Conservation (phyloP, 495 filamentous ascomycete species). For the Cercophora scortea region DNA sequence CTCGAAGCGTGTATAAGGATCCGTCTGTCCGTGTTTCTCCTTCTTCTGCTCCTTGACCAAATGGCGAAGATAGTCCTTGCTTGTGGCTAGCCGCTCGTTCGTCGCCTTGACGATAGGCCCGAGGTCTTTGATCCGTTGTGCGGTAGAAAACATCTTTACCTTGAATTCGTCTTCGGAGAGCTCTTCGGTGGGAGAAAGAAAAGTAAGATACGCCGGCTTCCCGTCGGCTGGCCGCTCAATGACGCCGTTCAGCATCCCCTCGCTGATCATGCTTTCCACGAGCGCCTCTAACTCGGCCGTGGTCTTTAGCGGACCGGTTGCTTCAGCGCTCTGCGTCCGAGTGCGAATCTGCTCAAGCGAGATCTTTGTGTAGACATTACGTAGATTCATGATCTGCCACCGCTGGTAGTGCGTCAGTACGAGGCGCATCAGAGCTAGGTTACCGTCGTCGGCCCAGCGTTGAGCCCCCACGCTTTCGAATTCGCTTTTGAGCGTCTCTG, state of each 20-base stretch:
- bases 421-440: constrained; percentile 37
- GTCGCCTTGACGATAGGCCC: constrained; percentile 35
- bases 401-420: constrained; percentile 43
- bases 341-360: constrained; percentile 44
- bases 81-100: constrained; percentile 48
- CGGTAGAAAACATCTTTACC: constrained; percentile 31
- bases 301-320: constrained; percentile 41
- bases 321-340: constrained; percentile 41
- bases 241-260: constrained; percentile 47
- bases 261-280: constrained; percentile 48
- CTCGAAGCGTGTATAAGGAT: constrained; percentile 15
- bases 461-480: constrained; percentile 40
- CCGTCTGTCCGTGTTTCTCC: constrained; percentile 17
- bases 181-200: constrained; percentile 24
- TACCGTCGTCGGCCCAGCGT: constrained; percentile 52
- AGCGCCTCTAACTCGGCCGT: constrained; percentile 37
- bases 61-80: constrained; percentile 51
- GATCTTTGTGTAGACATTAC: constrained; percentile 41
- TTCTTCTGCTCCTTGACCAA: constrained; percentile 39
- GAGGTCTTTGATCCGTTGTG: constrained; percentile 36
- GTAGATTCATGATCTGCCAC: constrained; percentile 38
- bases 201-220: constrained; percentile 27
- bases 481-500: constrained; percentile 50
- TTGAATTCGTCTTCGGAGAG: constrained; percentile 41
- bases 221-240: constrained; percentile 37